These are phyloP conservation scores for Clitopilus hobsonii DNA, from an alignment of 768 basidiomycete species.

Conservation along the genomic window DNA sequence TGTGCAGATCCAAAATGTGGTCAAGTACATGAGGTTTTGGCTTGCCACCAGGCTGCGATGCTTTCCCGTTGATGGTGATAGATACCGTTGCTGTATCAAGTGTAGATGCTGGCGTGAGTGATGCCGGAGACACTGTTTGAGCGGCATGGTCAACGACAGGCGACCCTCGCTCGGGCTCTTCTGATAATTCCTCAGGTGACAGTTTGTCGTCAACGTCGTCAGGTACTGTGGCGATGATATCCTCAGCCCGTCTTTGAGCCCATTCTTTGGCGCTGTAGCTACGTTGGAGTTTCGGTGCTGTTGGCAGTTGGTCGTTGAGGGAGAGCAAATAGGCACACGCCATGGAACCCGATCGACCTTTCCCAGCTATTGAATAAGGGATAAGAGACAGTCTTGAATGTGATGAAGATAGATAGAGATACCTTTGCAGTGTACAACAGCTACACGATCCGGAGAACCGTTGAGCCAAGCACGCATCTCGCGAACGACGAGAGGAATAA, in stretches of 20 bases:
- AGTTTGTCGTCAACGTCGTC: constrained; percentile 26
- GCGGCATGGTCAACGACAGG: neutral
- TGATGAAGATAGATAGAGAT: constrained; percentile 4
- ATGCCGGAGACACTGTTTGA: neutral
- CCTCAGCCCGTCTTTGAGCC: constrained; percentile 42
- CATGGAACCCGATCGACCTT: constrained; percentile 83
- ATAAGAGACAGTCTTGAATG: constrained; percentile 1
- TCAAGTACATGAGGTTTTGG: constrained; percentile 28
- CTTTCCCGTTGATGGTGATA: constrained; percentile 8
- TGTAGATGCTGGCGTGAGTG: neutral
- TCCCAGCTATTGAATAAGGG: constrained; percentile 48
- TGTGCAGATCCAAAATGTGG: constrained; percentile 64
- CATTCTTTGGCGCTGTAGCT: constrained; percentile 44
- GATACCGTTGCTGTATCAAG: neutral
- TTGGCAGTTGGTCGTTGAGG: constrained; percentile 35
- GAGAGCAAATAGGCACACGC: constrained; percentile 81
- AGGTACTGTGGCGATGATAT: constrained; percentile 45
- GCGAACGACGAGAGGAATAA: constrained; percentile 66
- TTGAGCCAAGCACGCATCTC: constrained; percentile 75
- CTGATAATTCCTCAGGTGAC: neutral
- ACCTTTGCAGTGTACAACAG: constrained; percentile 89
- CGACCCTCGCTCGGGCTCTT: neutral
- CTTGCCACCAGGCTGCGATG: constrained; percentile 9
- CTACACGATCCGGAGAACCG: constrained; percentile 60
- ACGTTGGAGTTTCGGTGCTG: constrained; percentile 41